Evolutionary conservation across 768 basidiomycete species (phyloP), one percentile per base, ranked within the genome.

Genomic region (Suillus paluster): DNA sequence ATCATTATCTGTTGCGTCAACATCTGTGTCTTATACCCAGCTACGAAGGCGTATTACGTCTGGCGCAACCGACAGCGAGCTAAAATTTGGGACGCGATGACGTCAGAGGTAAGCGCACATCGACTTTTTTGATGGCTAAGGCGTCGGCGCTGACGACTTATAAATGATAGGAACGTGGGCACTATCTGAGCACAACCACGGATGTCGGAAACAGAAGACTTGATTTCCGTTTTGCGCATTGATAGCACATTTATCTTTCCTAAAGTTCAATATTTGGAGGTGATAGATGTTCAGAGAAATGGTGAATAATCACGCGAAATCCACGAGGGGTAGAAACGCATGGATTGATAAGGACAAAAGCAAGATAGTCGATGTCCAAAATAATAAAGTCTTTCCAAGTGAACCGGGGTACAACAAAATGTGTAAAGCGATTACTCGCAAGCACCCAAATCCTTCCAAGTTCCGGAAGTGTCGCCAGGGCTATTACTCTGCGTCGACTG

Each of bases 221-320:
- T 64, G 85, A 88, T 66, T 88, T 87, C 76, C 77, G 85, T 25
- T 88, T 89, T 65, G 82, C 80, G 5, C 84, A 87, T 68, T 86
- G 59, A 66, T 6, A n/a, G n/a, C 17, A 39, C 15, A 7, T 14
- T 9, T n/a, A n/a, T n/a, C n/a, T 38, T 38, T 38, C 38, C 38
- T 14, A 12, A 38, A 38, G 38, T 14, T 14, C 38, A 38, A 12
- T 14, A 14, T 38, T 38, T 38, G 38, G 2, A 45, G 5, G 21
- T 3, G 11, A 21, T n/a, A 23, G 15, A 42, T n/a, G n/a, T 19
- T 44, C 42, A 19, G 8, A 44, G n/a, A 19, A 44, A 9, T 11
- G n/a, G 17, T 5, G 6, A 23, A 46, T 46, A 25, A 46, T 5
- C 45, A 48, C 15, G 6, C n/a, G 10, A 21, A 25, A 25, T 17